Evolutionary conservation across 2,329 filamentous ascomycete species (phyloP).

Genomic region (Pleoardoris graminearum): DNA sequence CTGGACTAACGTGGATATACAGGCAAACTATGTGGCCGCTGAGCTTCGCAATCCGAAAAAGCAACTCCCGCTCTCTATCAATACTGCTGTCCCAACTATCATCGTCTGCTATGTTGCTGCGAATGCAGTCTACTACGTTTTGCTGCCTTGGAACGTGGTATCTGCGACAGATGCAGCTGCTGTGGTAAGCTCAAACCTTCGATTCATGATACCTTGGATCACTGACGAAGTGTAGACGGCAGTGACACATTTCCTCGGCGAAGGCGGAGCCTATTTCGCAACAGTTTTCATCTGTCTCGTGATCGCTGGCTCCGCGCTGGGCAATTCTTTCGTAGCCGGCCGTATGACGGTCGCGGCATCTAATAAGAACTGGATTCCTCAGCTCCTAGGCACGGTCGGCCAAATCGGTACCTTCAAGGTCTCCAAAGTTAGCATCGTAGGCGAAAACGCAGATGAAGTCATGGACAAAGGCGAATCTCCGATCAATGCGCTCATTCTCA

Average conservation of each 20-base stretch:
- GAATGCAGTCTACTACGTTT: constrained; percentile 65
- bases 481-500: constrained; percentile 43
- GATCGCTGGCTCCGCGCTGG: constrained; percentile 63
- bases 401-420: constrained; percentile 35
- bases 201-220: not conserved
- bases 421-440: constrained; percentile 13
- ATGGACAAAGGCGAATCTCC: constrained; percentile 43
- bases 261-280: constrained; percentile 57
- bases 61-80: constrained; percentile 63
- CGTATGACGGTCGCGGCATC: constrained; percentile 65
- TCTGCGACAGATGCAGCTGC: constrained; percentile 65
- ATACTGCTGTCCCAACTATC: constrained; percentile 64
- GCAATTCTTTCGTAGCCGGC: constrained; percentile 66
- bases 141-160: constrained; percentile 63
- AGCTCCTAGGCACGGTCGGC: constrained; percentile 31
- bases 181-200: constrained; percentile 53
- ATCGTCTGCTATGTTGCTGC: constrained; percentile 63
- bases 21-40: constrained; percentile 46
- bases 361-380: constrained; percentile 41
- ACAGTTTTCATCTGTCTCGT: constrained; percentile 62
- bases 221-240: constrained; percentile 27
- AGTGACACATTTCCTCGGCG: constrained; percentile 56
- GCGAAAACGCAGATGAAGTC: constrained; percentile 21
- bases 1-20: constrained; percentile 3
- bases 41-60: constrained; percentile 39